Conservation (phyloP, 192 early-diverging fungal species). For the Phlyctochytrium arcticum region DNA sequence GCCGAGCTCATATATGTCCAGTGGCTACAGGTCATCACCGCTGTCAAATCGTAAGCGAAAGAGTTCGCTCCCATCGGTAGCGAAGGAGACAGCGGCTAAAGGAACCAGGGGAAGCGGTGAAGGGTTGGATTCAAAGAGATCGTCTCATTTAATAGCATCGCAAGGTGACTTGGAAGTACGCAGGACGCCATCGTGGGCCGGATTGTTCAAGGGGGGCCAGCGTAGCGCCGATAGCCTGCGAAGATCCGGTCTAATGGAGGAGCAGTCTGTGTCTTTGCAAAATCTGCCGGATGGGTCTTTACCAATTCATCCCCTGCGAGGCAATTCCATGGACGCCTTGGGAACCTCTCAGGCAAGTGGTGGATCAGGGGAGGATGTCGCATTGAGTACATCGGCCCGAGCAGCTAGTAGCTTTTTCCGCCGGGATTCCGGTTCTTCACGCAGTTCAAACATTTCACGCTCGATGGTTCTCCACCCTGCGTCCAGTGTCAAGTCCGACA, state of each 20-base stretch:
- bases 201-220: neutral
- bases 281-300: too few relatives aligned
- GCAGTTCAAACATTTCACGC: neutral
- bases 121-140: too few relatives aligned
- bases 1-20: neutral
- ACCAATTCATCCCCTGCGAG: too few relatives aligned
- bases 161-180: neutral
- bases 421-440: neutral
- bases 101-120: too few relatives aligned
- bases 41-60: neutral
- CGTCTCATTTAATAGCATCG: too few relatives aligned
- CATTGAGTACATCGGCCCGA: neutral
- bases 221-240: neutral
- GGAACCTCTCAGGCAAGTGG: too few relatives aligned
- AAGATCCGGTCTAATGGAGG: neutral
- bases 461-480: too few relatives aligned
- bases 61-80: neutral
- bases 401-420: neutral
- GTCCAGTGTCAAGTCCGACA: too few relatives aligned
- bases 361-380: too few relatives aligned
- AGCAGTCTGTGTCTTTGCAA: too few relatives aligned
- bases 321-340: too few relatives aligned
- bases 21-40: neutral
- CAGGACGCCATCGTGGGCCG: neutral
- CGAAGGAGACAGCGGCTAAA: too few relatives aligned